Base-by-base conservation (phyloP, 2,329 filamentous ascomycete genomes). In the Claviceps spartinae region DNA sequence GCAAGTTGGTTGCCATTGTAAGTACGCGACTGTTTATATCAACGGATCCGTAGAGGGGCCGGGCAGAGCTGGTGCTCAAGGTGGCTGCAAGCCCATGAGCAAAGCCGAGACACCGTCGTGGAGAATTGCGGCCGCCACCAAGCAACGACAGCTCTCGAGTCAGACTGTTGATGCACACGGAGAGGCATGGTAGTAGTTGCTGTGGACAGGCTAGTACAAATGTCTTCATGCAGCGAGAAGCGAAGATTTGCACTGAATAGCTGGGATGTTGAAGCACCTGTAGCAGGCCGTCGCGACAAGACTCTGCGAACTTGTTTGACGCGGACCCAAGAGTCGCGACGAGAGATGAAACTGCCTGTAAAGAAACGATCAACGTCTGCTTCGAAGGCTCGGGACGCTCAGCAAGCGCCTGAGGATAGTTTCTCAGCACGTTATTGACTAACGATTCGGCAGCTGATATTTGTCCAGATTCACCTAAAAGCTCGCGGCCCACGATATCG, bases 161-260 rank as follows among this genome's bases (percentile, higher is more conserved):
- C 54, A 98, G 77, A 64, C 88, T 96, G 66, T 96, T 96, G 85
- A 97, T 90, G 67, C 90, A 97, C 46, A 97, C 87, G 0, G 91
- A 95, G 18, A 97, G 81, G 56, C 89, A 93, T 2, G 88, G 87
- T 5, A 97, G 72, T 5, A 98, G 78, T 63, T 97, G 91, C 59
- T 95, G 87, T 4, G 93, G 93, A 59, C 89, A 96, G 14, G 89
- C 89, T 44, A 95, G 74, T 1, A 95, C 87, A 62, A 97, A 93
- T 0, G 79, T 81, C 59, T 91, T 88, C 60, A 97, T 73, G 62
- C 89, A 95, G 55, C 86, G 80, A 4, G 93, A 88, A 1, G 88
- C 84, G 61, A 93, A 86, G 3, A 97, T 82, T 63, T 98, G 93
- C 2, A 98, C 93, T 4, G 89, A 93, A 67, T 97, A 97, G 67